Evolutionary conservation across 257 asterid genomes (phyloP), one percentile per base, ranked within the genome.

Genomic region (Haberlea rhodopensis): DNA sequence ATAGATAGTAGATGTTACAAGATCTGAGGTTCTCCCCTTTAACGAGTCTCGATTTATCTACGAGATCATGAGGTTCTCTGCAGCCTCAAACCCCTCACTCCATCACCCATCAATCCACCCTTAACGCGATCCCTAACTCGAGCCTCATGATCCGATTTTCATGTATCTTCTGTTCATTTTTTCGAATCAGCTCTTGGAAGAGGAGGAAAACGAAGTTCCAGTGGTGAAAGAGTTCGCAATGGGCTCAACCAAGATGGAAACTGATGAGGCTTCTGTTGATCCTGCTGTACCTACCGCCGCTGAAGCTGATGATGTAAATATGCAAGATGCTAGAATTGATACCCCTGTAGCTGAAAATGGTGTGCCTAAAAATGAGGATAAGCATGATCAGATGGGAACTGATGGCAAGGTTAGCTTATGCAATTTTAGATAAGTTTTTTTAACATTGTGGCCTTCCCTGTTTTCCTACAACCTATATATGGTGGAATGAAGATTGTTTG

Each of bases 361-460:
- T n/a, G n/a, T n/a, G n/a, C n/a, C n/a, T n/a, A 96, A 82, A 49
- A 62, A 82, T 0, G 90, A 83, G 16, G 97, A 86, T 63, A 80
- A 75, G 67, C 81, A 88, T 2, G 80, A 69, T 55, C 91, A 79
- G 68, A 85, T 85, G 91, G 99, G 87, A 57, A 82, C 96, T 11
- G 98, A 91, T 78, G 66, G 78, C 57, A 89, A 89, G 98, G 98
- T 91, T 13, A 67, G 76, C 52, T 40, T n/a, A n/a, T n/a, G 37
- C 28, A 8, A 24, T n/a, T 25, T 62, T 54, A 23, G 10, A 11
- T 25, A 26, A 6, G n/a, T n/a, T n/a, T n/a, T n/a, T n/a, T 8
- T 62, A 18, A 25, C 11, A 60, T 5, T 6, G 15, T 20, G 19
- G 1, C 15, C n/a, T 28, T 6, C 2, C 34, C n/a, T n/a, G n/a